Percentiles rank a stretch among this genome's conserved stretches.
Conservation (phyloP, 106 monocot genomes). For the Dendrobium huoshanense region DNA sequence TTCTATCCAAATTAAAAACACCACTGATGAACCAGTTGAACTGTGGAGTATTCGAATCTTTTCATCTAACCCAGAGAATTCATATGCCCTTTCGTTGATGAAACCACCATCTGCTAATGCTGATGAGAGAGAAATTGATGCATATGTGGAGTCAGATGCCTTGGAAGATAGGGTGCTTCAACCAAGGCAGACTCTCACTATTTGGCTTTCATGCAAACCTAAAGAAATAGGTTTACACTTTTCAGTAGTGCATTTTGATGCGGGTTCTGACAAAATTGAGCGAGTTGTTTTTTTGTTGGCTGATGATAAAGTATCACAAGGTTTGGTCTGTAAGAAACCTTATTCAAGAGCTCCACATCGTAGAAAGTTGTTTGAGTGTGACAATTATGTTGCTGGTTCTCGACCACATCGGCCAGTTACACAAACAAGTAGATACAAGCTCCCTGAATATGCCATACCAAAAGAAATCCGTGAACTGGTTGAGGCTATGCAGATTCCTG, state of each 20-base stretch:
- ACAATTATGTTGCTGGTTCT: slow-evolving; percentile 52
- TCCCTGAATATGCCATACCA: slow-evolving; percentile 64
- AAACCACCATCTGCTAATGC: slow-evolving; percentile 49
- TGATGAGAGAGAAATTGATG: slow-evolving; percentile 23
- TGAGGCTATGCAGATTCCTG: slow-evolving; percentile 51
- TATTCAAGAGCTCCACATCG: slow-evolving; percentile 38
- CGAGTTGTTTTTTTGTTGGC: slow-evolving; percentile 81
- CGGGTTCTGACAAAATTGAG: slow-evolving; percentile 77
- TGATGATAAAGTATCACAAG: slow-evolving; percentile 71
- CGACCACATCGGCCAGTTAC: slow-evolving; percentile 32
- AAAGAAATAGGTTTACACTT: slow-evolving; percentile 77
- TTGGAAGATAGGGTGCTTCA: slow-evolving; percentile 77
- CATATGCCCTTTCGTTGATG: slow-evolving; percentile 68
- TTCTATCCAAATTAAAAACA: slow-evolving; percentile 50
- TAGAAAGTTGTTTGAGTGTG: slow-evolving; percentile 29
- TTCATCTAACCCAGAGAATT: slow-evolving; percentile 76
- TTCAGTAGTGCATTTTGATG: slow-evolving; percentile 76
- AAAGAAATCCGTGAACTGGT: slow-evolving; percentile 47
- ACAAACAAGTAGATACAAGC: slow-evolving; percentile 20
- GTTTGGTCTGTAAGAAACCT: slow-evolving; percentile 56
- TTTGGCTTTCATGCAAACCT: slow-evolving; percentile 93
- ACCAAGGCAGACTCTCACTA: slow-evolving; percentile 54
- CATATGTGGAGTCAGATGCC: slow-evolving; percentile 49
- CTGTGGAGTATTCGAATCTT: slow-evolving; percentile 88
- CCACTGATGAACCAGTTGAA: slow-evolving; percentile 51